These are phyloP conservation scores for Rhypophila decipiens DNA, from an alignment of 495 filamentous ascomycete genomes.

Conservation along the genomic window DNA sequence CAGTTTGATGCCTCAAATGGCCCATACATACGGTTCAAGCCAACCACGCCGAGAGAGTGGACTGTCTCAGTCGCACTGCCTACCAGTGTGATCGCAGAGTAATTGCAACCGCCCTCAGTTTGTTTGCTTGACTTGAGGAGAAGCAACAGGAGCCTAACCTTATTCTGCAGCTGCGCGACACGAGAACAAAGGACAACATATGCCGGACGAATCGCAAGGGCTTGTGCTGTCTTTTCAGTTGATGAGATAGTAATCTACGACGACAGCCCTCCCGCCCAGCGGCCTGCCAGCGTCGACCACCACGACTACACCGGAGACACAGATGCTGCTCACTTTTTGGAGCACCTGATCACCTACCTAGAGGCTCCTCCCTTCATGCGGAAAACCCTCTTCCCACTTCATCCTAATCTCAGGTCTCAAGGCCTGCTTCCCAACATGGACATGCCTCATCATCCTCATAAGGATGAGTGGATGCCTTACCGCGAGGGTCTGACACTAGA, in stretches of 20 bases:
- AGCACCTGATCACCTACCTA: constrained; percentile 65
- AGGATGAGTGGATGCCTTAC: constrained; percentile 61
- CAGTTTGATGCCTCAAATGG: constrained; percentile 8
- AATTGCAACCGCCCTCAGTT: too few species aligned
- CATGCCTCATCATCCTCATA: constrained; percentile 67
- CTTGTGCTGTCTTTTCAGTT: constrained; percentile 65
- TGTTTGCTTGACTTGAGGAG: too few species aligned
- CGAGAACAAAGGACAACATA: constrained; percentile 60
- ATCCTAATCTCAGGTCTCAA: constrained; percentile 59
- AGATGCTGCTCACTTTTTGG: constrained; percentile 64
- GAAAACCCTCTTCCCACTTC: constrained; percentile 59
- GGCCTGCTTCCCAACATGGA: constrained; percentile 64
- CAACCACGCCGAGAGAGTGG: constrained; percentile 35
- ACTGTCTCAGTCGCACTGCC: constrained; percentile 43
- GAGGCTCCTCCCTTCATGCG: constrained; percentile 72
- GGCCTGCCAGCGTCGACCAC: constrained; percentile 32
- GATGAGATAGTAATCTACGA: constrained; percentile 74
- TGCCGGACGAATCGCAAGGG: constrained; percentile 64
- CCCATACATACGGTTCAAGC: constrained; percentile 25
- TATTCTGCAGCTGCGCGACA: constrained; percentile 32
- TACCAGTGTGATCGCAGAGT: constrained; percentile 45
- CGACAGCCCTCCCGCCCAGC: constrained; percentile 42
- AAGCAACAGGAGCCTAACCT: too few species aligned
- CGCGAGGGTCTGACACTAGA: constrained; percentile 61
- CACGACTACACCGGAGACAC: constrained; percentile 55